Percentiles rank a stretch among this genome's conserved stretches.
phyloP scores from a whole-genome alignment of 768 basidiomycete species.

The Trametes cubensis region DNA sequence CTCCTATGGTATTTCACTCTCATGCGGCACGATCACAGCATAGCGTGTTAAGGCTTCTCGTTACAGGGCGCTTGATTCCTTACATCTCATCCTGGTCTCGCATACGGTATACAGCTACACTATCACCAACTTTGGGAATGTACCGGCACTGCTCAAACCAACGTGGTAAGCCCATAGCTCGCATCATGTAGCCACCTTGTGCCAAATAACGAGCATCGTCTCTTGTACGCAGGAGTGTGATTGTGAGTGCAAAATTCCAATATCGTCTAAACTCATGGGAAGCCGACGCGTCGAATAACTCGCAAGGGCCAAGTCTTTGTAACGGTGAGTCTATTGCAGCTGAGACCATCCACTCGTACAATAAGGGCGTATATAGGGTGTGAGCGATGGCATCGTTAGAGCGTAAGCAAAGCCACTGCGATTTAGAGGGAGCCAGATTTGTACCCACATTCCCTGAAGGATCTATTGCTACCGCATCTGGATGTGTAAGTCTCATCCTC shows the following conservation, averaged over 20 bases:
- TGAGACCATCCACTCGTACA: no score
- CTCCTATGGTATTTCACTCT: no score
- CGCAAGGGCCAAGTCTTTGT: not conserved
- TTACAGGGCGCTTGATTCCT: constrained; percentile 26
- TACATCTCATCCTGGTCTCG: constrained; percentile 24
- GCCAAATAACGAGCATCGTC: no score
- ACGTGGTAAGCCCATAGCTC: constrained; percentile 10
- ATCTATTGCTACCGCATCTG: not conserved
- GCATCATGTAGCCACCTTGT: no score
- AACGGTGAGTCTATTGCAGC: not conserved
- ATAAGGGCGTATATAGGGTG: not conserved
- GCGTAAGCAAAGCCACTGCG: not conserved
- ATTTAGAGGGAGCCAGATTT: no score
- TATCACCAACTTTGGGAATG: constrained; percentile 12
- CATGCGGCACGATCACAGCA: no score
- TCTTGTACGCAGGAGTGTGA: constrained; percentile 11
- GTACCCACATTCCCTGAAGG: not conserved
- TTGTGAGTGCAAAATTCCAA: constrained; percentile 1
- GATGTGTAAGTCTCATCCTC: not conserved
- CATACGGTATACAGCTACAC: constrained; percentile 23
- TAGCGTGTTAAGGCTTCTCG: no score
- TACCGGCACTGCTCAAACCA: not conserved
- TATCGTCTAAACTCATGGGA: no score
- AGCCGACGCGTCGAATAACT: no score
- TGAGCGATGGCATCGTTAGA: constrained; percentile 1